Base-by-base conservation (phyloP, 2,329 filamentous ascomycete genomes). In the Ophiostoma perfectum region DNA sequence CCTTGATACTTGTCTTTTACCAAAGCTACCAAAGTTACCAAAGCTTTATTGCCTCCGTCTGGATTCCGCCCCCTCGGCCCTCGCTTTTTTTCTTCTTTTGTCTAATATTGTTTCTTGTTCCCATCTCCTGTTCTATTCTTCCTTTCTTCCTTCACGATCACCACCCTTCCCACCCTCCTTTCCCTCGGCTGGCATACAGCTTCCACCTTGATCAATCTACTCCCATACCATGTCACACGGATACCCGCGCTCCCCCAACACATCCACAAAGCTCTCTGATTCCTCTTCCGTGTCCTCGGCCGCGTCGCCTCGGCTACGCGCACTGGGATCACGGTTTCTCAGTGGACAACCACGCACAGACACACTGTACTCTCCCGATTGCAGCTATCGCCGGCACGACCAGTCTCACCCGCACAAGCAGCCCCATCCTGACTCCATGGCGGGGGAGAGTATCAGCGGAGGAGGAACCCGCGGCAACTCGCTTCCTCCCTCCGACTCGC, bases 281-380 rank as follows among this genome's bases (percentile, higher is more conserved):
- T 88, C 86, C 70, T 87, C 86, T 11, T 86, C 86, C 64, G 84
- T 86, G 73, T 87, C 86, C 39, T 87, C 86, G 69, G 82, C 85
- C 68, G 83, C 85, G 41, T 88, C 86, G 27, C 86, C 86, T 65
- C 82, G 82, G 72, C 81, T 82, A 68, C 79, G 82, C 68, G 63
- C 66, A 14, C 27, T 67, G 36, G 38, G 36, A 52, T 66, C 64
- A n/a, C 42, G 52, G 49, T 58, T 52, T 42, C 41, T 62, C 44
- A 60, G 47, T 65, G 58, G 58, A 65, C 67, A 52, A 42, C 49
- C 67, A 44, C 64, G 52, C 52, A 66, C 67, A 38, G 27, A 67
- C 5, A 47, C 67, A 16, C 58, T 70, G 47, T 68, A 70, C 65
- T 42, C 64, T 45, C 63, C 65, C 62, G 41, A 27, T 1, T 55